phyloP scores from a whole-genome alignment of 2,329 filamentous ascomycete genomes.

The Diaporthe citri region DNA sequence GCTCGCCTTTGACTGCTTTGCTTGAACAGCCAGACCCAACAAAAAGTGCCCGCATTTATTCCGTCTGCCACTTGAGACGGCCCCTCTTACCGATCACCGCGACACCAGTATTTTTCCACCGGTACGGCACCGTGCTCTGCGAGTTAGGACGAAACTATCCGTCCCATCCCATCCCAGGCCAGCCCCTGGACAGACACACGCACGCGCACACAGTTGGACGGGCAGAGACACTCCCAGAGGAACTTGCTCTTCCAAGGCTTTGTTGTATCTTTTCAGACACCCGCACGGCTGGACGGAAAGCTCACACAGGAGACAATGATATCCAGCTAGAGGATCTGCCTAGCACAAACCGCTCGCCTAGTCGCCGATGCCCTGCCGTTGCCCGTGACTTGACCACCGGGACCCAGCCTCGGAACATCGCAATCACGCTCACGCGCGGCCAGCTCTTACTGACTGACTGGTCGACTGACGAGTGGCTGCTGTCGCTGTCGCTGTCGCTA shows the following conservation, averaged over 20 bases:
- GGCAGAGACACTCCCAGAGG: background rate
- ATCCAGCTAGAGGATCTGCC: constrained; percentile 20
- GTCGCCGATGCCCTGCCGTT: constrained; percentile 4
- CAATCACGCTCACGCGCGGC: constrained; percentile 4
- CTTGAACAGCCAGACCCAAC: constrained; percentile 17
- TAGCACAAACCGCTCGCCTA: background rate
- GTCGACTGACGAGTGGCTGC: background rate
- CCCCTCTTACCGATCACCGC: constrained; percentile 39
- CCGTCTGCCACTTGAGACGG: constrained; percentile 29
- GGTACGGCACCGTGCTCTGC: background rate
- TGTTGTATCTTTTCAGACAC: constrained; percentile 7
- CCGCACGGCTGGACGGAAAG: constrained; percentile 14
- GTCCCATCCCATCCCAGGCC: constrained; percentile 21
- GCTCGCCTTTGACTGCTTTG: background rate
- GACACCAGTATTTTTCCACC: constrained; percentile 15
- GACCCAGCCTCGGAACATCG: constrained; percentile 24
- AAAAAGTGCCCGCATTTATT: constrained; percentile 26
- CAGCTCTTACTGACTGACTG: background rate
- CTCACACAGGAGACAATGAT: constrained; percentile 6
- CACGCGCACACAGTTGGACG: background rate
- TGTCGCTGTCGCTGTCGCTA: background rate
- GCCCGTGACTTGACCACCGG: constrained; percentile 7
- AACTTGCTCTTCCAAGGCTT: background rate
- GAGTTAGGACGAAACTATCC: constrained; percentile 26
- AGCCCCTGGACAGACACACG: background rate